phyloP scores from a whole-genome alignment of 2,329 filamentous ascomycete genomes.

The Trichoderma asperellum region DNA sequence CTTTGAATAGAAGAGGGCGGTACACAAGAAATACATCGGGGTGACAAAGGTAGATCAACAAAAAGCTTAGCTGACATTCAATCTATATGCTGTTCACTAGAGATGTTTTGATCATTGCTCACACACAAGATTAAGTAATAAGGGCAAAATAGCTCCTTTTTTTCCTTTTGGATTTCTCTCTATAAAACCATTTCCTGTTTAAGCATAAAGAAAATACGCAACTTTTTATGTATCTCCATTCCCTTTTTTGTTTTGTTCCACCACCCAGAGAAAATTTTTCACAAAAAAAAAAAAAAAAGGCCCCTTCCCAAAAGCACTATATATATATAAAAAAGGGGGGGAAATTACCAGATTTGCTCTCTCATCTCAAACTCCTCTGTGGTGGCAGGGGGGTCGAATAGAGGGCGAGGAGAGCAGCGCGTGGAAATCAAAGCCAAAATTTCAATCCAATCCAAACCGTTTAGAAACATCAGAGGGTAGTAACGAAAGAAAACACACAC shows the following conservation, averaged over 20 bases:
- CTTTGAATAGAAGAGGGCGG: background rate
- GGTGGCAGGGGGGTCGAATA: background rate
- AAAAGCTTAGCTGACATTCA: background rate
- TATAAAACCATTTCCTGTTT: slow-evolving; percentile 25
- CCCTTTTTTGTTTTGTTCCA: slow-evolving; percentile 26
- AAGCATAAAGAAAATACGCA: slow-evolving; percentile 3
- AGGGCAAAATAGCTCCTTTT: background rate
- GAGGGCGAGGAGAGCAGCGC: background rate
- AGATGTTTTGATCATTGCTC: background rate
- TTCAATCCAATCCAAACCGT: slow-evolving; percentile 18
- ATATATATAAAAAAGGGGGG: background rate
- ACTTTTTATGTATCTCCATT: slow-evolving; percentile 32
- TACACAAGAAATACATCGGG: background rate
- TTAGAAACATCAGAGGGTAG: slow-evolving; percentile 18
- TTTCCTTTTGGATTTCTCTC: slow-evolving; percentile 16
- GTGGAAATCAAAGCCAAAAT: background rate
- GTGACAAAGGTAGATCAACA: background rate
- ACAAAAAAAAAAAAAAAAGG: background rate
- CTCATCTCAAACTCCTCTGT: background rate
- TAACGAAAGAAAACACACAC: slow-evolving; percentile 6
- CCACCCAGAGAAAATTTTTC: slow-evolving; percentile 6
- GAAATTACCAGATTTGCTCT: background rate
- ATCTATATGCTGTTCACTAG: background rate
- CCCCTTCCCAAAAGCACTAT: background rate
- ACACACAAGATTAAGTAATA: background rate